These are phyloP conservation scores for Cercospora sp. DNA, from an alignment of 2,329 filamentous ascomycete genomes.

Conservation along the genomic window DNA sequence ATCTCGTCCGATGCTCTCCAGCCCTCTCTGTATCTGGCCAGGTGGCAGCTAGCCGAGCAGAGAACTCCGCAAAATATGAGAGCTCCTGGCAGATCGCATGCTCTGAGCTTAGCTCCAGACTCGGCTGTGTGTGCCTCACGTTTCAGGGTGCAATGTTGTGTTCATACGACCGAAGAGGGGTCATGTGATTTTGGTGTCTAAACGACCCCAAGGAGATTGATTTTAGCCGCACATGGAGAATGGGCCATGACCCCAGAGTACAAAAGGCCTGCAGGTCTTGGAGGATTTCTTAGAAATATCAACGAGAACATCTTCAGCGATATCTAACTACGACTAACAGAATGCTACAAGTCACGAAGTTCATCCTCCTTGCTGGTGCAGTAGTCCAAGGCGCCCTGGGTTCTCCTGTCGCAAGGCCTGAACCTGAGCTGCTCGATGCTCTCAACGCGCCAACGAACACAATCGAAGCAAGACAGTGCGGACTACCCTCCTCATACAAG, in stretches of 20 bases:
- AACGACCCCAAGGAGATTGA: not conserved
- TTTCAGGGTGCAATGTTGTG: not conserved
- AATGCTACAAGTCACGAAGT: not conserved
- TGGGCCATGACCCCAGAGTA: not conserved
- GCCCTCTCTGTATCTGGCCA: not conserved
- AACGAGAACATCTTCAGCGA: not conserved
- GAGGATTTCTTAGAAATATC: not conserved
- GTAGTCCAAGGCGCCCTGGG: not conserved
- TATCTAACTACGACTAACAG: not conserved
- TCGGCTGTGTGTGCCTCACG: not conserved
- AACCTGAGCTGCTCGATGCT: not conserved
- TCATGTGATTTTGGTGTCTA: not conserved
- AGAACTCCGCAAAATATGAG: not conserved
- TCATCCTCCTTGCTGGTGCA: not conserved
- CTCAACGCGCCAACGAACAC: not conserved
- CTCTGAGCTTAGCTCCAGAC: not conserved
- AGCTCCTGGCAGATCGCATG: not conserved
- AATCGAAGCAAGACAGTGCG: not conserved
- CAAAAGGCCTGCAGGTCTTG: not conserved
- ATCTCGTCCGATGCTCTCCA: not conserved
- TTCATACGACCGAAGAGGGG: not conserved
- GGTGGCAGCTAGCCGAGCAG: not conserved
- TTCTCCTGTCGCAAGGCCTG: not conserved
- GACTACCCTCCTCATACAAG: conserved; percentile 55
- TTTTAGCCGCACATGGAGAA: not conserved